phyloP scores from a whole-genome alignment of 2,329 filamentous ascomycete species.

The Fusarium coicis region DNA sequence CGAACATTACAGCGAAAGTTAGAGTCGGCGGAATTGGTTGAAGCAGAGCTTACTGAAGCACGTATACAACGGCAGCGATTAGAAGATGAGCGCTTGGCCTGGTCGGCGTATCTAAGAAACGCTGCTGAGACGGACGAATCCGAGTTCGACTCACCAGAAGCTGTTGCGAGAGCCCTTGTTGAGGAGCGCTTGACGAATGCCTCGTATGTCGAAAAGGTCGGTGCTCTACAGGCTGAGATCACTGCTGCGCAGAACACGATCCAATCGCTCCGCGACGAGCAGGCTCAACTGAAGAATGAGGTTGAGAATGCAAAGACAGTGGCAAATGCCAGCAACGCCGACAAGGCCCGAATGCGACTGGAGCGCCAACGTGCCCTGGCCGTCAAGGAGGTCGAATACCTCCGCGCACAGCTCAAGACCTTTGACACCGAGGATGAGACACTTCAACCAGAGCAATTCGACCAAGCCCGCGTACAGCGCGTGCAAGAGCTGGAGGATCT shows the following conservation, averaged over 20 bases:
- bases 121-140: constrained; percentile 69
- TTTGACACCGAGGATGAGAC: constrained; percentile 90
- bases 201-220: constrained; percentile 82
- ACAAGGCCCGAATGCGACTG: constrained; percentile 78
- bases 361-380: constrained; percentile 88
- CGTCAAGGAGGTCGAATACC: constrained; percentile 91
- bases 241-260: constrained; percentile 81
- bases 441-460: constrained; percentile 81
- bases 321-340: constrained; percentile 60
- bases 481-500: constrained; percentile 86
- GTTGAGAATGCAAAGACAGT: constrained; percentile 74
- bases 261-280: constrained; percentile 76
- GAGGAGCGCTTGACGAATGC: constrained; percentile 84
- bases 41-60: constrained; percentile 81
- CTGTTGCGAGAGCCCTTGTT: constrained; percentile 84
- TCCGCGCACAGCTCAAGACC: constrained; percentile 89
- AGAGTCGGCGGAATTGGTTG: constrained; percentile 76
- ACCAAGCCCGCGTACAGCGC: constrained; percentile 78
- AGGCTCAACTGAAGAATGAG: constrained; percentile 70
- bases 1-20: constrained; percentile 81
- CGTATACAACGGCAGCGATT: constrained; percentile 85
- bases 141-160: constrained; percentile 89
- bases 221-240: constrained; percentile 81
- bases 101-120: constrained; percentile 85
- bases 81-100: constrained; percentile 87